Base-by-base conservation (phyloP, 2,329 filamentous ascomycete genomes). In the Verticillium alfalfae region DNA sequence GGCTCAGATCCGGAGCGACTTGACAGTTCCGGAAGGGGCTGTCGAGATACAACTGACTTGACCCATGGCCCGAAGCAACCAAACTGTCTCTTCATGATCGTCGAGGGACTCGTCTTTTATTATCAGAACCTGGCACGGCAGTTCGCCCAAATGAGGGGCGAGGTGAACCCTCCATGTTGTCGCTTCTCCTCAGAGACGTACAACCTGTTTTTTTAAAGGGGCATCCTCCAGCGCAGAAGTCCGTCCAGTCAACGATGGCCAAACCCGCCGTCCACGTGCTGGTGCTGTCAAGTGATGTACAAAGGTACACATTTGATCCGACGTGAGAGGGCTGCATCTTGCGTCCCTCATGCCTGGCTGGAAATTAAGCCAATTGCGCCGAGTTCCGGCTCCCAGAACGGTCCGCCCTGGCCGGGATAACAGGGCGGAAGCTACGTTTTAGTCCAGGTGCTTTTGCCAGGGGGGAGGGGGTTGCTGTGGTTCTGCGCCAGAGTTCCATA, bases 221-320 rank as follows among this genome's bases (percentile, higher is more conserved):
- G 18, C n/a, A 34, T 9, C 9, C 34, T 22, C 34, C 13, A n/a
- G n/a, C 18, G 55, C 55, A 18, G n/a, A 7, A 16, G 1, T 8
- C 57, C 13, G 57, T 58, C 57, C 57, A 58, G 57, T 58, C 38
- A 41, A 34, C 39, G 38, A 16, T 34, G 38, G 26, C 39, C 38
- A 58, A 58, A 58, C 39, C 57, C 57, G 57, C 57, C 57, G 16
- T 26, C 15, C 57, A 45, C 39, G 38, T 49, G 57, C 34, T 39
- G 57, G 36, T 12, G 56, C 56, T 41, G 22, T 41, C 49, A 26
- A 58, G 13, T 31, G 36, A 58, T 6, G 36, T 34, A 56, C 31
- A 34, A 16, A 15, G 26, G 26, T 31, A 31, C 26, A 31, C 26
- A 31, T 31, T 13, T 56, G 26, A 13, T 34, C 54, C 54, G 26